Evolutionary conservation across 345 rosid genomes (phyloP), one percentile per base, ranked within the genome.

Genomic region (Eucalyptus curtisii): DNA sequence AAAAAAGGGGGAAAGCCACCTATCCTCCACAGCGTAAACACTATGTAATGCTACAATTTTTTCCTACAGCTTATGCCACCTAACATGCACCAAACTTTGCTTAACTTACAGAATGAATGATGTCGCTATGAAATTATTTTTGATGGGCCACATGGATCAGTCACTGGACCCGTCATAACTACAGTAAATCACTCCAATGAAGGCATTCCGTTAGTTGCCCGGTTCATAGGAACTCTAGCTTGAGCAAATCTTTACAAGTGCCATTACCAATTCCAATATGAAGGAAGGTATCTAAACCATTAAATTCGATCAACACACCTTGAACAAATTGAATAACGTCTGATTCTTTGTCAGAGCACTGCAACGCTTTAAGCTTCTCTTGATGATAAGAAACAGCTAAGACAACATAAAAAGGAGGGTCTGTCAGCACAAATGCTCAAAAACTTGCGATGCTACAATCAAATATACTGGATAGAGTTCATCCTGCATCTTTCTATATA

Each of bases 281-380:
- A 86, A 50, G 44, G 64, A 86, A 37, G 17, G 44, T 17, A 49
- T 49, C 57, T 25, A 71, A 64, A 79, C 40, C 79, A 87, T 49
- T 57, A 44, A 47, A 86, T n/a, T 31, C 85, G 44, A 81, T 71
- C 86, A 84, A 89, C 48, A 86, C 92, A 97, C 99, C 99, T 95
- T 98, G 91, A 97, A 95, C 95, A 98, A 92, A 94, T 95, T 95
- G 91, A 92, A 95, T 87, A 98, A 90, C 14, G 99, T 95, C 91
- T 97, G 98, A 93, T 90, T 95, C 94, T 95, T 97, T 90, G 97
- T 97, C 89, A 97, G 93, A 90, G 95, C 92, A 93, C 95, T 96
- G 94, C 99, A 98, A 71, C 99, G 95, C 93, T 98, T 98, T 93
- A 98, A 93, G 96, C 99, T 98, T 94, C 98, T 95, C 90, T 97